Conservation (phyloP, 768 basidiomycete genomes). For the Russula abietina region DNA sequence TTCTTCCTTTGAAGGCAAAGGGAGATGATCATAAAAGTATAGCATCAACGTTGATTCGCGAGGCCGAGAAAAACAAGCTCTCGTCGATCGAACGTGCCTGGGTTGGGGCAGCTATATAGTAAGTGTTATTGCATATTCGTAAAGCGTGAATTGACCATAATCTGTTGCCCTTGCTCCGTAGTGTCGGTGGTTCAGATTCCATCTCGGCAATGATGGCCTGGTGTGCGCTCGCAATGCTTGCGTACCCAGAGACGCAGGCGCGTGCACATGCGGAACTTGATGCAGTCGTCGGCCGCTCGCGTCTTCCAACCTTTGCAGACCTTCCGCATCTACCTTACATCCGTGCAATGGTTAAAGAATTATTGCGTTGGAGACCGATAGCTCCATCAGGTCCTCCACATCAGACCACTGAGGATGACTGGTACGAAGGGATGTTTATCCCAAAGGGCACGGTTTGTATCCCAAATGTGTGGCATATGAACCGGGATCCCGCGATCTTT, state of each 20-base stretch:
- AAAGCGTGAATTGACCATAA: background rate
- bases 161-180: background rate
- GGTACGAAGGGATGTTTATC: conserved; percentile 16
- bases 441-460: conserved; percentile 32
- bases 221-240: conserved; percentile 6
- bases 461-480: conserved; percentile 29
- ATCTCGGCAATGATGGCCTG: background rate
- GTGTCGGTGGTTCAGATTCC: background rate
- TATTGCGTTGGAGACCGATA: background rate
- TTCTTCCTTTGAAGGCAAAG: background rate
- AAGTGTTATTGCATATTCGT: background rate
- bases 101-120: background rate
- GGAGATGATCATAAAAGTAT: background rate
- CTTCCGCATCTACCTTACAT: conserved; percentile 4
- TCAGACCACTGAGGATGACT: conserved; percentile 1
- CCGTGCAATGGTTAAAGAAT: conserved; percentile 3
- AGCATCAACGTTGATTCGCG: background rate
- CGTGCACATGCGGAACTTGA: conserved; percentile 13
- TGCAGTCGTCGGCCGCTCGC: background rate
- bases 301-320: conserved; percentile 4
- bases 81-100: background rate
- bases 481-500: conserved; percentile 28
- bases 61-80: background rate
- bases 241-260: conserved; percentile 6
- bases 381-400: background rate